phyloP scores from a whole-genome alignment of 768 basidiomycete genomes.

The Pulveroboletus sp. region DNA sequence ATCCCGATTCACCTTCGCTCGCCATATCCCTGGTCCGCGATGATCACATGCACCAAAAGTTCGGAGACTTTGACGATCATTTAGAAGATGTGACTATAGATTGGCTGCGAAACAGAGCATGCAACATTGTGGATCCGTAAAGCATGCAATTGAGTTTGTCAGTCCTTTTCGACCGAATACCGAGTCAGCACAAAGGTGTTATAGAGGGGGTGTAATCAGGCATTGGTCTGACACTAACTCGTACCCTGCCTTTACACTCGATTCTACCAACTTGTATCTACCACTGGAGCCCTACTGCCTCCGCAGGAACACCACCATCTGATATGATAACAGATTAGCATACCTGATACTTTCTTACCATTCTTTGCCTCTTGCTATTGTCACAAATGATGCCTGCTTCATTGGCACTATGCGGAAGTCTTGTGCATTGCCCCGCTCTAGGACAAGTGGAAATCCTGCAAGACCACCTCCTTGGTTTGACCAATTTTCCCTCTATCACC shows the following conservation, averaged over 20 bases:
- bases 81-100: constrained; percentile 63
- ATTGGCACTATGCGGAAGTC: constrained; percentile 43
- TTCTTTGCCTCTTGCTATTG: not conserved
- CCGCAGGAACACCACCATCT: too few species aligned
- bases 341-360: not conserved
- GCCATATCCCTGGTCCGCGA: constrained; percentile 51
- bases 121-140: constrained; percentile 24
- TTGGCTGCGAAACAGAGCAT: constrained; percentile 42
- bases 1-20: constrained; percentile 41
- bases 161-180: too few species aligned
- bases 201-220: too few species aligned
- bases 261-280: too few species aligned
- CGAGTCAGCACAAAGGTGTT: too few species aligned
- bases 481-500: not conserved
- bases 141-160: not conserved
- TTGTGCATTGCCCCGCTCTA: constrained; percentile 53
- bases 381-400: constrained; percentile 9
- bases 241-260: too few species aligned
- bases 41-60: constrained; percentile 47
- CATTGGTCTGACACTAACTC: not conserved
- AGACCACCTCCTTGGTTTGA: constrained; percentile 52
- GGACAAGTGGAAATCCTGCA: constrained; percentile 51
- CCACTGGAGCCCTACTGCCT: too few species aligned
- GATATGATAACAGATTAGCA: not conserved
- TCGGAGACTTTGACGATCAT: constrained; percentile 83